phyloP scores from a whole-genome alignment of 441 rosid species.

The Biscutella laevigata region DNA sequence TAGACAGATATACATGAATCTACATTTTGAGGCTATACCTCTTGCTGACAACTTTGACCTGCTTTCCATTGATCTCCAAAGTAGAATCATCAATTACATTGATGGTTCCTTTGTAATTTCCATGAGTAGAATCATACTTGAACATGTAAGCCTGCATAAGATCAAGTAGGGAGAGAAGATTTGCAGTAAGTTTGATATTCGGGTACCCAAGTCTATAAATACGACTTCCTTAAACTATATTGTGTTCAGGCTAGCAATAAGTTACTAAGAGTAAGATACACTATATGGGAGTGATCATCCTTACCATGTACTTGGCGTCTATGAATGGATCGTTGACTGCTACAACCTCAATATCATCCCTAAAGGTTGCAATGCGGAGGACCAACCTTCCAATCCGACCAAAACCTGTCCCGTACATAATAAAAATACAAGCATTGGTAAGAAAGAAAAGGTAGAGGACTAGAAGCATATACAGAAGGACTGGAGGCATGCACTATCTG shows the following conservation, averaged over 20 bases:
- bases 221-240: neutral
- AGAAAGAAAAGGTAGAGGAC: neutral
- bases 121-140: constrained; percentile 94
- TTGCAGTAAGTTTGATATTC: neutral
- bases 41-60: constrained; percentile 55
- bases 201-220: neutral
- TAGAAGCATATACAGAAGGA: neutral
- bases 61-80: constrained; percentile 83
- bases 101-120: constrained; percentile 61
- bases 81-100: constrained; percentile 70
- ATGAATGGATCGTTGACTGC: constrained; percentile 94
- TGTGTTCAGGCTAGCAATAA: neutral
- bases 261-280: neutral
- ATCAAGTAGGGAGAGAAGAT: constrained; percentile 3
- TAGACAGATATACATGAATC: neutral
- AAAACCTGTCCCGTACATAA: constrained; percentile 47
- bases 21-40: constrained; percentile 37
- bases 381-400: constrained; percentile 97
- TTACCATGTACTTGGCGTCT: constrained; percentile 90
- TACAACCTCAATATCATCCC: constrained; percentile 85
- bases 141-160: constrained; percentile 81
- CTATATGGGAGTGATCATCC: neutral
- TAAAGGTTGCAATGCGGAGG: constrained; percentile 65
- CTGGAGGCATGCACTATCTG: neutral
- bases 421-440: neutral